Conservation (phyloP, 1,139 yeast species). For the Debaryomyces sp. region DNA sequence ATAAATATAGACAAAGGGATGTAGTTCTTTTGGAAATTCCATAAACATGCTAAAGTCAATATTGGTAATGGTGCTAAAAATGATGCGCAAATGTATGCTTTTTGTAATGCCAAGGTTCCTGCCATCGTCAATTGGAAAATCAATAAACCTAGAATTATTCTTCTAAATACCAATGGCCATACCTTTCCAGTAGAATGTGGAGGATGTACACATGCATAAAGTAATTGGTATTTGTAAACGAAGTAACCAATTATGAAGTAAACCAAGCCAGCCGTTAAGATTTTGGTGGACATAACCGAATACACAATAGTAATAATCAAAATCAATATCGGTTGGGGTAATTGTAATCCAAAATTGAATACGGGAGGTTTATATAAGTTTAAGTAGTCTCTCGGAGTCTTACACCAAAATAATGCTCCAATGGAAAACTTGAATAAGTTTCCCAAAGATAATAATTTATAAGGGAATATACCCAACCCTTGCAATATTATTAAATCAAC, state of each 20-base stretch:
- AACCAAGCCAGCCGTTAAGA: slow-evolving; percentile 64
- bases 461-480: slow-evolving; percentile 85
- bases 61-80: slow-evolving; percentile 76
- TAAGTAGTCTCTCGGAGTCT: slow-evolving; percentile 60
- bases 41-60: slow-evolving; percentile 64
- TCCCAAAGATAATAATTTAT: slow-evolving; percentile 70
- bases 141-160: slow-evolving; percentile 59
- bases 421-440: slow-evolving; percentile 60
- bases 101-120: slow-evolving; percentile 79
- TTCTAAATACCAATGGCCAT: slow-evolving; percentile 66
- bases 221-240: slow-evolving; percentile 65
- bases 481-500: slow-evolving; percentile 81
- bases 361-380: slow-evolving; percentile 58
- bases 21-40: slow-evolving; percentile 81
- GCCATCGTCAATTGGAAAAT: slow-evolving; percentile 88
- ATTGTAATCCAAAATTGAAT: slow-evolving; percentile 63
- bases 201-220: slow-evolving; percentile 69
- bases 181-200: slow-evolving; percentile 73
- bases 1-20: slow-evolving; percentile 82
- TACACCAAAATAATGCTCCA: slow-evolving; percentile 49
- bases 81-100: slow-evolving; percentile 75
- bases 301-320: slow-evolving; percentile 63
- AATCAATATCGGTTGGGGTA: slow-evolving; percentile 67
- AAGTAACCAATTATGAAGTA: slow-evolving; percentile 64
- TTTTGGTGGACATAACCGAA: slow-evolving; percentile 66